These are phyloP conservation scores for Psilocybe mexicana DNA, from an alignment of 1,284 basidiomycete genomes.

Conservation along the genomic window DNA sequence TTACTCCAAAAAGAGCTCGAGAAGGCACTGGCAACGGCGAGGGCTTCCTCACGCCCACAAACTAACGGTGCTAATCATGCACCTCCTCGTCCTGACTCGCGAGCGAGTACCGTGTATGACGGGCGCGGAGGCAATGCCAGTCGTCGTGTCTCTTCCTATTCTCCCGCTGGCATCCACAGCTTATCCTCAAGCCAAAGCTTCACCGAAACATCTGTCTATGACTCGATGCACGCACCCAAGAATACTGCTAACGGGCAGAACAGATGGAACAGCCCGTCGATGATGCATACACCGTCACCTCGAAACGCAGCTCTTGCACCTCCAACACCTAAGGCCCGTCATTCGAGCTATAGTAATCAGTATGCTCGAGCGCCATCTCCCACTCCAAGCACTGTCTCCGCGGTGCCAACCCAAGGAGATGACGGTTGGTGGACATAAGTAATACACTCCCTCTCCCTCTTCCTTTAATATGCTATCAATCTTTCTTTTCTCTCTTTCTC, in stretches of 20 bases:
- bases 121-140: slow-evolving; percentile 35
- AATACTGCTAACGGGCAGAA: slow-evolving; percentile 27
- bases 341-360: slow-evolving; percentile 29
- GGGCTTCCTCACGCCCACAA: slow-evolving; percentile 26
- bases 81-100: slow-evolving; percentile 65
- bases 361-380: slow-evolving; percentile 54
- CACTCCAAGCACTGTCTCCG: slow-evolving; percentile 71
- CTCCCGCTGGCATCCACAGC: slow-evolving; percentile 33
- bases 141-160: slow-evolving; percentile 27
- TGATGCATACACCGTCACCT: slow-evolving; percentile 30
- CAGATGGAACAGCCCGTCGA: slow-evolving; percentile 25
- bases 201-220: slow-evolving; percentile 60
- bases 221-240: slow-evolving; percentile 73
- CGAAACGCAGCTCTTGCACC: slow-evolving; percentile 40
- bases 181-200: slow-evolving; percentile 42
- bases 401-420: slow-evolving; percentile 63
- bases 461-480: slow-evolving; percentile 17
- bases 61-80: slow-evolving; percentile 40
- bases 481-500: not conserved
- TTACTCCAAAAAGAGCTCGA: slow-evolving; percentile 62
- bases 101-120: slow-evolving; percentile 60
- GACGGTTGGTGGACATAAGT: slow-evolving; percentile 70
- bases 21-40: slow-evolving; percentile 36
- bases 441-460: slow-evolving; percentile 9
- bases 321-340: slow-evolving; percentile 42